Evolutionary conservation across 2,329 filamentous ascomycete species (phyloP).

Genomic region (Ophiocordyceps sinensis): DNA sequence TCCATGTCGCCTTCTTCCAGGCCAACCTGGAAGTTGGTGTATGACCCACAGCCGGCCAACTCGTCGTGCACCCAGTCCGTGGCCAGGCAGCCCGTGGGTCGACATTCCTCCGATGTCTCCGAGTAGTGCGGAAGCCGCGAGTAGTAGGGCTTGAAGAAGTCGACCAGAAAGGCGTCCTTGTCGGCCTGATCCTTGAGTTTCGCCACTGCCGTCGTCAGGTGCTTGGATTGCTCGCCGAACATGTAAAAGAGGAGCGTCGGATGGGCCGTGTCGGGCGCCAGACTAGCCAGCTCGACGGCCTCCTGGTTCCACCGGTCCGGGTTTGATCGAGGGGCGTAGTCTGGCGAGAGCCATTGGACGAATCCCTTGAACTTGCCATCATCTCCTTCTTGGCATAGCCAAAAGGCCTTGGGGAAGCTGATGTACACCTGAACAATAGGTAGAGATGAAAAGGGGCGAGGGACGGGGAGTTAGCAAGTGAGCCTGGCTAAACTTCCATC

Average conservation of each 20-base stretch:
- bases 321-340: constrained; percentile 48
- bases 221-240: constrained; percentile 46
- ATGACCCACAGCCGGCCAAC: constrained; percentile 68
- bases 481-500: no score
- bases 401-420: constrained; percentile 64
- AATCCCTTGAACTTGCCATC: constrained; percentile 45
- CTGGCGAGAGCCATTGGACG: constrained; percentile 60
- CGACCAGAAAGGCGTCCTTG: constrained; percentile 39
- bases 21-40: constrained; percentile 73
- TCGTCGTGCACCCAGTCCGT: constrained; percentile 70
- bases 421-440: constrained; percentile 34
- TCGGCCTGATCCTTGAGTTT: constrained; percentile 27
- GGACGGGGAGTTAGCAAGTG: neutral
- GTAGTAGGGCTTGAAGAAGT: constrained; percentile 67
- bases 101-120: constrained; percentile 36
- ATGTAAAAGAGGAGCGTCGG: constrained; percentile 79
- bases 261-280: constrained; percentile 45
- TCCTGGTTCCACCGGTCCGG: constrained; percentile 59
- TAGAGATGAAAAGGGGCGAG: neutral
- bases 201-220: constrained; percentile 33
- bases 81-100: constrained; percentile 47
- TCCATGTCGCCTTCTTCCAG: constrained; percentile 56
- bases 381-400: constrained; percentile 33
- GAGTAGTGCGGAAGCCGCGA: constrained; percentile 57
- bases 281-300: constrained; percentile 59